These are phyloP conservation scores for Mortierella sp. DNA, from an alignment of 371 early-diverging fungal species.

Conservation along the genomic window DNA sequence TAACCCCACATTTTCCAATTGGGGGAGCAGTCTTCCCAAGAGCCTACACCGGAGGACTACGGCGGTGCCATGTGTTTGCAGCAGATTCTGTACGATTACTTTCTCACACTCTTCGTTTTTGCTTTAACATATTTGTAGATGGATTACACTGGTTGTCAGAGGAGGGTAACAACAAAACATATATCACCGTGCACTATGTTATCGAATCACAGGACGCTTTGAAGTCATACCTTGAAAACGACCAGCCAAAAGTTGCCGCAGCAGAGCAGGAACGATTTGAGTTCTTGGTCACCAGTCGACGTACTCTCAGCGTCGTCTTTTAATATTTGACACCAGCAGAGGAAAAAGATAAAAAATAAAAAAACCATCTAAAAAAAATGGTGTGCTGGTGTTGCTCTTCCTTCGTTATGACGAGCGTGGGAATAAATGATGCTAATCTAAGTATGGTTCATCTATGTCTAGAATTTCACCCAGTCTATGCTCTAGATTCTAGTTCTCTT, in stretches of 20 bases:
- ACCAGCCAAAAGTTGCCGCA: constrained; percentile 52
- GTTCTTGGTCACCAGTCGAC: constrained; percentile 54
- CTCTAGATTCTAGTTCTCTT: constrained; percentile 14
- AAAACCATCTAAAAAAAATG: too few relatives aligned
- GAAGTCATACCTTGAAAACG: constrained; percentile 56
- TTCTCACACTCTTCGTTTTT: neutral
- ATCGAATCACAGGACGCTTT: constrained; percentile 60
- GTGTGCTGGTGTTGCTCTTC: too few relatives aligned
- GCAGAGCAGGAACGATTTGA: constrained; percentile 54
- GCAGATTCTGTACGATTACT: neutral
- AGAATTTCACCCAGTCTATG: neutral
- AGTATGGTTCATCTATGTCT: neutral
- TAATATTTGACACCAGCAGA: neutral
- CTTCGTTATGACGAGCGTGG: neutral
- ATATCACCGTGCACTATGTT: constrained; percentile 66
- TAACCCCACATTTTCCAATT: constrained; percentile 20
- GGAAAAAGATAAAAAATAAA: too few relatives aligned
- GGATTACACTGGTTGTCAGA: constrained; percentile 67
- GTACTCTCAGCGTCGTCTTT: constrained; percentile 54
- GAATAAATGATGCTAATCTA: too few relatives aligned
- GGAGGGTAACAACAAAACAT: constrained; percentile 63
- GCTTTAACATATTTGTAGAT: constrained; percentile 40
- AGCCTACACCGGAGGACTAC: neutral
- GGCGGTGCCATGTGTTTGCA: neutral
- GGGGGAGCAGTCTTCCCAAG: neutral